phyloP scores from a whole-genome alignment of 768 basidiomycete genomes.

The Rhodotorula paludigena region DNA sequence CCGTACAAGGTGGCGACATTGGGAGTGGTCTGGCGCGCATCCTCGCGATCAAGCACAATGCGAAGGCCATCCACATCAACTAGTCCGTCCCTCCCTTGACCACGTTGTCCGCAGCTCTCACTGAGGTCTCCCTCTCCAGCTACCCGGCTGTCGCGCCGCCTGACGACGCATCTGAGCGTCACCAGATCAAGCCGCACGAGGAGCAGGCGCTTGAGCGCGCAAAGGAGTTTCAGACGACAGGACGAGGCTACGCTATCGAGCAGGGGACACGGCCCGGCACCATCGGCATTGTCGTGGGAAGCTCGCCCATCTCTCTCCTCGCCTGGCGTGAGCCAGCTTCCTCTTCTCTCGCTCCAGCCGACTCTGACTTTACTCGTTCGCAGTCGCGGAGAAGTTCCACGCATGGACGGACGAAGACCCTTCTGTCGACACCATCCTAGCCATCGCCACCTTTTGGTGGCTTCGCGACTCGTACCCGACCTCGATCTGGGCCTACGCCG shows the following conservation, averaged over 20 bases:
- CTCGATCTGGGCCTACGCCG: constrained; percentile 36
- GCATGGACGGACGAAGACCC: constrained; percentile 41
- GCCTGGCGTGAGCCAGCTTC: constrained; percentile 28
- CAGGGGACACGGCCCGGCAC: constrained; percentile 22
- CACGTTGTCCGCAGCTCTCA: no score
- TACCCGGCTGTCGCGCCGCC: constrained; percentile 6
- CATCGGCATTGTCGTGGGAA: constrained; percentile 15
- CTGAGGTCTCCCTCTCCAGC: neutral
- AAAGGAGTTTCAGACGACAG: constrained; percentile 23
- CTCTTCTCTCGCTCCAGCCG: neutral
- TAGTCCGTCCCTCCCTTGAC: constrained; percentile 12
- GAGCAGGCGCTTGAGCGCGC: neutral
- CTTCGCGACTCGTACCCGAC: constrained; percentile 20
- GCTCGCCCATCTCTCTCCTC: constrained; percentile 38
- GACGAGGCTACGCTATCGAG: constrained; percentile 27
- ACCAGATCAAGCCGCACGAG: constrained; percentile 10
- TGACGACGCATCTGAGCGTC: neutral
- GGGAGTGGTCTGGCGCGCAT: constrained; percentile 25
- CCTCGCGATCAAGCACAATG: constrained; percentile 12
- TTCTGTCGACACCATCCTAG: constrained; percentile 24
- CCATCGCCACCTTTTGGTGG: constrained; percentile 34
- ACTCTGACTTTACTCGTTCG: neutral
- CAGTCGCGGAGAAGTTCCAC: constrained; percentile 40
- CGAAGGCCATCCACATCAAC: constrained; percentile 29
- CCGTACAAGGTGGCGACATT: constrained; percentile 33